Base-by-base conservation (phyloP, 495 filamentous ascomycete genomes). In the Clavariopsis aquatica region DNA sequence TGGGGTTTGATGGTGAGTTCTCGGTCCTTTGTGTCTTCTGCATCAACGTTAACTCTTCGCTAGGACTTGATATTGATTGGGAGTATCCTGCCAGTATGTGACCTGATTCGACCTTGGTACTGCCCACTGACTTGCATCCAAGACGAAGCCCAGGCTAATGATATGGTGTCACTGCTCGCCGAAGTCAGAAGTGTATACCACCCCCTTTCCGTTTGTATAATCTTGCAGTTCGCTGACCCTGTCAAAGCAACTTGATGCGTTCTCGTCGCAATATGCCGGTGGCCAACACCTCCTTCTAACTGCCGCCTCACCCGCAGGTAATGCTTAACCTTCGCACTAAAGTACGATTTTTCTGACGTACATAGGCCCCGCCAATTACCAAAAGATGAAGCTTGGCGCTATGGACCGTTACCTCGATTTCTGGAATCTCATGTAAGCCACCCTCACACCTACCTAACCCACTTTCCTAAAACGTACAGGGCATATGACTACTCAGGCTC, bases 381-480 rank as follows among this genome's bases (percentile, higher is more conserved):
- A 81, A 20, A 84, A 84, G 62, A 76, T 96, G 60, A 79, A 85
- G 29, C 76, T 96, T 17, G 60, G 71, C 1, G 81, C 80, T 26
- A 96, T 97, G 90, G 86, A 92, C 59, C 78, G 76, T 24, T 87
- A 87, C 60, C 79, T 97, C 26, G 93, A 97, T 76, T 88, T 91
- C 69, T 96, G 90, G 85, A 89, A 95, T 70, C 77, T 96, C 41
- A 78, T 78, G 76, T 64, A 52, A 31, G 61, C 13, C 13, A n/a
- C n/a, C 38, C 28, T 34, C 26, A n/a, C 27, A 9, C 20, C 20
- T 27, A 29, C 26, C 38, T 34, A 0, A 4, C 53, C 34, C 34
- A 7, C 34, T 47, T 26, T 9, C 46, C 49, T 62, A 34, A 63
- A 12, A 20, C 20, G 12, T 29, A 23, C n/a, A 64, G 62, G 64